phyloP scores from a whole-genome alignment of 306 rosid genomes.

The Vicia faba region DNA sequence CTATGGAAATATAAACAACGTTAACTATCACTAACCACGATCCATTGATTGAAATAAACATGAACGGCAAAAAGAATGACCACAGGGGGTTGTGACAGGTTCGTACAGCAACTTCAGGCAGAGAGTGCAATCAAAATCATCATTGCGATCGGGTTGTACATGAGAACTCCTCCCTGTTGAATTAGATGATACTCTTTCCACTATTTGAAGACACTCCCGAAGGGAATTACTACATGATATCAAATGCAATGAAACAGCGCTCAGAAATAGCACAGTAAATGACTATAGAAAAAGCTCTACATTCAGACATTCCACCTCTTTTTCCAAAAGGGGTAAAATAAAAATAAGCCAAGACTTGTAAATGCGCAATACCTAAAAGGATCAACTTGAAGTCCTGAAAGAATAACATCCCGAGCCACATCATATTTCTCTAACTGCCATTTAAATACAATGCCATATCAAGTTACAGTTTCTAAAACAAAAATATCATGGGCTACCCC shows the following conservation, averaged over 20 bases:
- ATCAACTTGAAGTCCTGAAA: constrained; percentile 88
- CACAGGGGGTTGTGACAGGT: constrained; percentile 97
- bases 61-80: constrained; percentile 95
- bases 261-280: constrained; percentile 33
- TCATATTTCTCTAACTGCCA: constrained; percentile 90
- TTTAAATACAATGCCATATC: constrained; percentile 32
- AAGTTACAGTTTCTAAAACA: constrained; percentile 4
- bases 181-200: constrained; percentile 59
- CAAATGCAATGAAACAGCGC: constrained; percentile 40
- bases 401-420: constrained; percentile 78
- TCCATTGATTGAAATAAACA: constrained; percentile 96
- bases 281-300: constrained; percentile 29
- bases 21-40: constrained; percentile 62
- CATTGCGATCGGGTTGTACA: constrained; percentile 68
- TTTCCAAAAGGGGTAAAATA: constrained; percentile 10
- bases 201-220: constrained; percentile 60
- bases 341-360: constrained; percentile 6
- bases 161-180: constrained; percentile 46
- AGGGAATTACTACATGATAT: constrained; percentile 70
- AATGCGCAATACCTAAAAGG: constrained; percentile 67
- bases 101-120: constrained; percentile 85
- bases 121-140: constrained; percentile 89
- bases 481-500: constrained; percentile 26
- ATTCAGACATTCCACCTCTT: constrained; percentile 25
- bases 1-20: constrained; percentile 32